Evolutionary conservation across 1,284 basidiomycete species (phyloP).

Genomic region (Kwoniella shivajii): DNA sequence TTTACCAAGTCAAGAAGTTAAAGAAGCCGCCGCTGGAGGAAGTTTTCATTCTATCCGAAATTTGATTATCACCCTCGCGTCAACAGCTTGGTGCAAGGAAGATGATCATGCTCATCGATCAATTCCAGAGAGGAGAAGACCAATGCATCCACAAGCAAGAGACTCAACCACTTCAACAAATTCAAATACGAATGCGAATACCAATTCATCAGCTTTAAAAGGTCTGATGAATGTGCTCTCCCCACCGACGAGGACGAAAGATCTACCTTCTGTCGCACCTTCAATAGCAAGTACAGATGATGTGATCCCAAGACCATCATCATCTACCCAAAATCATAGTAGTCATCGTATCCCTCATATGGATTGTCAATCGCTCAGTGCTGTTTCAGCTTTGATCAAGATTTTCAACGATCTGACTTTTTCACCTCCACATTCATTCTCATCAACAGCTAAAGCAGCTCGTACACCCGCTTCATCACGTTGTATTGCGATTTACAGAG

Average conservation of each 20-base stretch:
- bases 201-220: constrained; percentile 28
- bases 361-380: constrained; percentile 49
- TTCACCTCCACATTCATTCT: constrained; percentile 47
- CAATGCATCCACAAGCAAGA: background rate
- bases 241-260: constrained; percentile 29
- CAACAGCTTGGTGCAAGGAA: constrained; percentile 39
- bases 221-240: constrained; percentile 43
- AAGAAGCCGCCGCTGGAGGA: constrained; percentile 35
- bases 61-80: constrained; percentile 48
- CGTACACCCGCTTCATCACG: constrained; percentile 54
- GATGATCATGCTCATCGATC: constrained; percentile 19
- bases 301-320: background rate
- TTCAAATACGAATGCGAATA: background rate
- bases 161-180: constrained; percentile 4
- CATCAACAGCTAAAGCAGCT: constrained; percentile 34
- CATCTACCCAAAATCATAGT: background rate
- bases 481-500: constrained; percentile 56
- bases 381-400: constrained; percentile 55
- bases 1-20: constrained; percentile 31
- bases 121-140: constrained; percentile 2
- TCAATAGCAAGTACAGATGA: constrained; percentile 14
- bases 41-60: constrained; percentile 49
- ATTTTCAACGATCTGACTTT: constrained; percentile 57
- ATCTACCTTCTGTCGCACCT: constrained; percentile 22
- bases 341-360: constrained; percentile 24